These are phyloP conservation scores for Colletotrichum cuscutae DNA, from an alignment of 2,329 filamentous ascomycete genomes.

Conservation along the genomic window DNA sequence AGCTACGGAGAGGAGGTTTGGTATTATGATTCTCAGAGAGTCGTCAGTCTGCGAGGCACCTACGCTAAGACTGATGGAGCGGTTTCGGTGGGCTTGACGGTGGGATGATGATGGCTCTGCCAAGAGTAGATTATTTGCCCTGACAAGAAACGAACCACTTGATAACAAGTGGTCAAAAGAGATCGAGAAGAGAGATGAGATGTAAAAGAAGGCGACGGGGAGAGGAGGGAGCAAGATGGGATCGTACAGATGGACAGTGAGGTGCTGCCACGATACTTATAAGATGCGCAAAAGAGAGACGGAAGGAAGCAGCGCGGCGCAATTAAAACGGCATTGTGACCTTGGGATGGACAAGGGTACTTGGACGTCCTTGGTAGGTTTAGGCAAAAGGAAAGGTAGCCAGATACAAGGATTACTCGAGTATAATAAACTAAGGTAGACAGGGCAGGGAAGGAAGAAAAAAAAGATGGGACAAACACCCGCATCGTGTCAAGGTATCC, in stretches of 20 bases:
- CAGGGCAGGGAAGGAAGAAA: background rate
- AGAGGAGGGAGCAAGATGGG: conserved; percentile 10
- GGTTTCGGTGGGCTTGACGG: background rate
- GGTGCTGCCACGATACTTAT: conserved; percentile 31
- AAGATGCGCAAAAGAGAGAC: background rate
- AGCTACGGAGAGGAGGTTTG: background rate
- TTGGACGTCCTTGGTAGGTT: conserved; percentile 7
- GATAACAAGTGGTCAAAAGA: background rate
- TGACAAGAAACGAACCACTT: conserved; percentile 13
- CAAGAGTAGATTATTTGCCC: background rate
- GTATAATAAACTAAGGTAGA: background rate
- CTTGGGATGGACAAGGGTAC: background rate
- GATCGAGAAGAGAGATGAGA: background rate
- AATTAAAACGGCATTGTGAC: conserved; percentile 4
- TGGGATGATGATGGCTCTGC: background rate
- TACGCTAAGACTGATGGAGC: background rate
- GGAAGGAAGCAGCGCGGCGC: background rate
- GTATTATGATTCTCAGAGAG: background rate
- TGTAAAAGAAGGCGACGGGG: conserved; percentile 7
- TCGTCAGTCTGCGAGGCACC: background rate
- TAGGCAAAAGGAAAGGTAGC: conserved; percentile 17
- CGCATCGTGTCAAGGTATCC: background rate
- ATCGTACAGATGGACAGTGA: background rate
- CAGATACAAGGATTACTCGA: background rate
- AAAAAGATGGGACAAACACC: conserved; percentile 29